Conservation (phyloP, 75 land plant species). For the Selaginella tamariscina region DNA sequence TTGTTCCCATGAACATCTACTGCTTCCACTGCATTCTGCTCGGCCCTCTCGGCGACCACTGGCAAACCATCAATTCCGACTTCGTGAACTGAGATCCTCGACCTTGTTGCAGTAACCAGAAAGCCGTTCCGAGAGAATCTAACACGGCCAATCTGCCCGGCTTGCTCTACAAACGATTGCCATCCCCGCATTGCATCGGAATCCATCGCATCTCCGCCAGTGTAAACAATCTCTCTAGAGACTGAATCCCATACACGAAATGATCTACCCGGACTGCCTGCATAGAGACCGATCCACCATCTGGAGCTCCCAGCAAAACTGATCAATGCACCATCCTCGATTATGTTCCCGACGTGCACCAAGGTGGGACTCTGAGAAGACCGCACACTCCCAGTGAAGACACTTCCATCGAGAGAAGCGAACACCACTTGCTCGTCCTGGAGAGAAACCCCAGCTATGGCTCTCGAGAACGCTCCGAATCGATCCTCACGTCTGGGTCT, state of each 20-base stretch:
- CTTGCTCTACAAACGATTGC: slow-evolving; percentile 40
- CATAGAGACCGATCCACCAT: slow-evolving; percentile 58
- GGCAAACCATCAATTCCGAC: slow-evolving; percentile 15
- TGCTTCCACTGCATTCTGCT: neutral
- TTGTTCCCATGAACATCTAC: neutral
- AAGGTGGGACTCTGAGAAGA: too few species aligned
- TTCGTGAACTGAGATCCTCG: slow-evolving; percentile 17
- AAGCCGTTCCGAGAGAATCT: slow-evolving; percentile 19
- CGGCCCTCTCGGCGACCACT: slow-evolving; percentile 9
- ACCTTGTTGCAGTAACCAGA: slow-evolving; percentile 31
- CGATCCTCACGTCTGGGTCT: slow-evolving; percentile 16
- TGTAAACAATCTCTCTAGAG: slow-evolving; percentile 31
- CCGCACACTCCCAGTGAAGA: slow-evolving; percentile 23
- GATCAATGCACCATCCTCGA: slow-evolving; percentile 42
- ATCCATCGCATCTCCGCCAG: slow-evolving; percentile 47
- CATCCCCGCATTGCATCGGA: slow-evolving; percentile 49
- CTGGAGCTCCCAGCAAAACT: slow-evolving; percentile 41
- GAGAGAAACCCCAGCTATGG: slow-evolving; percentile 39
- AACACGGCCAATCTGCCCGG: slow-evolving; percentile 30
- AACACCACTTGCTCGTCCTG: slow-evolving; percentile 23
- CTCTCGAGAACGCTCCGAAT: slow-evolving; percentile 42
- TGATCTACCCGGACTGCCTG: slow-evolving; percentile 46
- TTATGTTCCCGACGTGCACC: slow-evolving; percentile 30
- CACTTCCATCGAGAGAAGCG: slow-evolving; percentile 47
- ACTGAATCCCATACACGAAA: slow-evolving; percentile 47